Evolutionary conservation across 495 filamentous ascomycete species (phyloP), one percentile per base, ranked within the genome.

Genomic region (Talaromyces stipitatus): DNA sequence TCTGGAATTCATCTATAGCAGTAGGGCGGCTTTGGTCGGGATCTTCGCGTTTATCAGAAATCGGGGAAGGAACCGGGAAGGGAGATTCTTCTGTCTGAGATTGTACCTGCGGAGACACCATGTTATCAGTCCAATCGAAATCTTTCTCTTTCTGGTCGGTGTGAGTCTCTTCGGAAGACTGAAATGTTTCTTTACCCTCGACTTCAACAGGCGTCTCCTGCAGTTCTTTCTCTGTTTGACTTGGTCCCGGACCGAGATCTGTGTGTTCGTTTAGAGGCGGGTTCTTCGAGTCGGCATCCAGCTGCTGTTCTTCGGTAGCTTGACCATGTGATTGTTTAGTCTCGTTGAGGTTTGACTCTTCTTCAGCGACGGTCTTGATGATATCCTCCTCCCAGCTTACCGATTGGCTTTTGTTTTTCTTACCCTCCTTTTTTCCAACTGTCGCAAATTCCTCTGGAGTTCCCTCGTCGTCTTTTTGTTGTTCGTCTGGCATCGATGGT

Each of bases 41-140:
- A 61, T 60, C 32, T 30, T 41, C 59, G 55, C 47, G 62, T 58
- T 72, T 66, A 75, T 61, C 67, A 61, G 65, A 67, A 64, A 61
- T 61, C 28, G 64, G 68, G 70, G 69, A 61, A 66, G 64, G 66
- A 70, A 58, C 70, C 63, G 66, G 64, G 64, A 61, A 69, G 66
- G 66, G 66, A 69, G 57, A 66, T 59, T 70, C 66, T 70, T 59
- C 45, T 66, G 66, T 65, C 57, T 68, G 63, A 64, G 69, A 68
- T 62, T 75, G 73, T 73, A 76, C 73, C 74, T 78, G 73, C 71
- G 73, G 72, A 72, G 70, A 75, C 66, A 76, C 66, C 62, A 70
- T 69, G 57, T 75, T 62, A 77, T 77, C 74, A 77, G 74, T 76
- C 74, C 72, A 75, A 73, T 62, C 65, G 62, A 72, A 57, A 64